Evolutionary conservation across 2,329 filamentous ascomycete genomes (phyloP).

Genomic region (Colletotrichum echinochloae): DNA sequence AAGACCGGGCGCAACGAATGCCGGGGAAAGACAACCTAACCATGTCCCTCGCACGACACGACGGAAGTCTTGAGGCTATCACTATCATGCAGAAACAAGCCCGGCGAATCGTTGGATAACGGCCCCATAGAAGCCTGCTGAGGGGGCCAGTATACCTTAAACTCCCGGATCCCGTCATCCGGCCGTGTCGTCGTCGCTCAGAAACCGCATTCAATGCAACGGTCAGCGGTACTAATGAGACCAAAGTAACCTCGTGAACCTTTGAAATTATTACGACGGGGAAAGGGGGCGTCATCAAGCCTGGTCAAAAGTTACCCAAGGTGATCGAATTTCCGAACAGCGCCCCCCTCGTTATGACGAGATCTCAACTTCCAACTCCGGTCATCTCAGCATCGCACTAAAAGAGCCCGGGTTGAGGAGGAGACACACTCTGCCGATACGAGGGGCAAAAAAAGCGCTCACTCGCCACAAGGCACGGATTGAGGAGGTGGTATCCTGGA

Average conservation of each 20-base stretch:
- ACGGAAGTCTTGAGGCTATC: not conserved
- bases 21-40: not conserved
- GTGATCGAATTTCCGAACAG: not conserved
- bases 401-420: not conserved
- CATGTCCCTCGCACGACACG: not conserved
- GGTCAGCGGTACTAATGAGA: not conserved
- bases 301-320: not conserved
- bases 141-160: conserved; percentile 23
- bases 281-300: not conserved
- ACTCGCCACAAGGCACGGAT: conserved; percentile 15
- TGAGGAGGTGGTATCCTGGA: conserved; percentile 25
- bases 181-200: conserved; percentile 9
- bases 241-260: not conserved
- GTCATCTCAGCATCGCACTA: conserved; percentile 7
- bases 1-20: not conserved
- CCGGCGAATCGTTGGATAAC: conserved; percentile 1
- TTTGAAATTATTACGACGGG: not conserved
- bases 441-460: not conserved
- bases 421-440: not conserved
- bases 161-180: not conserved
- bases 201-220: conserved; percentile 8
- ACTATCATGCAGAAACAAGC: conserved; percentile 21
- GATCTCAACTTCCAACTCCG: conserved; percentile 21
- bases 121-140: conserved; percentile 16
- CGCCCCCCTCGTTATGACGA: not conserved